Evolutionary conservation across 2,329 filamentous ascomycete genomes (phyloP), one percentile per base, ranked within the genome.

Genomic region (Lachnellula willkommii): DNA sequence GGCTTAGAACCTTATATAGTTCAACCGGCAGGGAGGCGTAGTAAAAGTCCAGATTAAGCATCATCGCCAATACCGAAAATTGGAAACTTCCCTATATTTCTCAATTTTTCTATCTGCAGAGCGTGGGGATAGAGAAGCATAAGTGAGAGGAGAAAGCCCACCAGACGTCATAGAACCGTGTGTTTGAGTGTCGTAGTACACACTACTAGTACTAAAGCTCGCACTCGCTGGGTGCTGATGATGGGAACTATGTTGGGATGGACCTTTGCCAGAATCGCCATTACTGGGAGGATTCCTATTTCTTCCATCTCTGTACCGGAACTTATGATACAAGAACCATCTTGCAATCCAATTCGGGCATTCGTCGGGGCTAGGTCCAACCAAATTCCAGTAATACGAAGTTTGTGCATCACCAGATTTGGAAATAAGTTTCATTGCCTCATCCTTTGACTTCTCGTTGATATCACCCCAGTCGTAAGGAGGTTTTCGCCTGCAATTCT

Each of bases 241-340:
- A 11, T 17, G 15, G 14, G 52, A 54, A 45, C 46, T 50, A 8
- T 50, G 52, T 24, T 39, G 40, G 36, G 28, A 46, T 26, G 46
- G 52, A 2, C 20, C 14, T 28, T 50, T 54, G 6, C 47, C 48
- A 36, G 47, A 46, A 35, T 49, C 42, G 4, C 39, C 48, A 24
- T 57, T 45, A 45, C 12, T 63, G 11, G 24, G 47, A 28, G 46
- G n/a, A 24, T 62, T 64, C 50, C 65, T 58, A 49, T 70, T 70
- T 32, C 68, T 61, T 4, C 68, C 68, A 56, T 70, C 68, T 47
- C 67, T 61, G 47, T 70, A 69, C 17, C 68, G 66, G 49, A 70
- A 70, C 52, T 70, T 70, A 46, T 70, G 67, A 51, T 70, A 70
- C 3, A 70, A 57, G 46, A 69, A 70, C 67, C 68, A 69, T 49